Evolutionary conservation across 2,329 filamentous ascomycete species (phyloP).

Genomic region (Epicoccum nigrum): DNA sequence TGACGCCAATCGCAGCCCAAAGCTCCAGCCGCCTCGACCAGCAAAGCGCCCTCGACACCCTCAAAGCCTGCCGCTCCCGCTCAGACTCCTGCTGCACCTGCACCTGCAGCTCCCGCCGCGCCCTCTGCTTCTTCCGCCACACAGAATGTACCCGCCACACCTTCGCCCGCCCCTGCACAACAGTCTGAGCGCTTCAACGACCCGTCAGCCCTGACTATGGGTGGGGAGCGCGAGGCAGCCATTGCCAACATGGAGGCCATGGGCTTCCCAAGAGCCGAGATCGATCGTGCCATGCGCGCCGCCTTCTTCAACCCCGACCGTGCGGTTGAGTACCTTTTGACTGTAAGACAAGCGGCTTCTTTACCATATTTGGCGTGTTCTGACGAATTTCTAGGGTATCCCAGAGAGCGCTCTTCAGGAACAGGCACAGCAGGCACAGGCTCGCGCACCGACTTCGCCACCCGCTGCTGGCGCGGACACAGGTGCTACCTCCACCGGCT

Average conservation of each 20-base stretch:
- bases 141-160: constrained; percentile 57
- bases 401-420: constrained; percentile 81
- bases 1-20: constrained; percentile 67
- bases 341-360: constrained; percentile 59
- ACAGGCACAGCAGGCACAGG: constrained; percentile 53
- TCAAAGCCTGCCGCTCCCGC: constrained; percentile 47
- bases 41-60: constrained; percentile 64
- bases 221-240: constrained; percentile 78
- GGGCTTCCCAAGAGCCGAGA: constrained; percentile 88
- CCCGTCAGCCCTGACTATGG: constrained; percentile 83
- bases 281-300: constrained; percentile 92
- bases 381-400: constrained; percentile 70
- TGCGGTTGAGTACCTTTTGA: constrained; percentile 94
- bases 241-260: constrained; percentile 95
- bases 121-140: constrained; percentile 52
- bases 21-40: constrained; percentile 58
- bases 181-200: constrained; percentile 65
- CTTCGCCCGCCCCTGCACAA: constrained; percentile 56
- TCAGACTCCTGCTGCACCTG: constrained; percentile 61
- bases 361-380: constrained; percentile 15
- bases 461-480: constrained; percentile 56
- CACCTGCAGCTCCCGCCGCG: constrained; percentile 62
- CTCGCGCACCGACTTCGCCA: constrained; percentile 50
- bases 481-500: constrained; percentile 36
- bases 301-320: constrained; percentile 97